Percentiles rank a stretch among this genome's conserved stretches.
These are phyloP conservation scores for Ceratobasidium sp. DNA, from an alignment of 1,284 basidiomycete genomes.

Conservation along the genomic window DNA sequence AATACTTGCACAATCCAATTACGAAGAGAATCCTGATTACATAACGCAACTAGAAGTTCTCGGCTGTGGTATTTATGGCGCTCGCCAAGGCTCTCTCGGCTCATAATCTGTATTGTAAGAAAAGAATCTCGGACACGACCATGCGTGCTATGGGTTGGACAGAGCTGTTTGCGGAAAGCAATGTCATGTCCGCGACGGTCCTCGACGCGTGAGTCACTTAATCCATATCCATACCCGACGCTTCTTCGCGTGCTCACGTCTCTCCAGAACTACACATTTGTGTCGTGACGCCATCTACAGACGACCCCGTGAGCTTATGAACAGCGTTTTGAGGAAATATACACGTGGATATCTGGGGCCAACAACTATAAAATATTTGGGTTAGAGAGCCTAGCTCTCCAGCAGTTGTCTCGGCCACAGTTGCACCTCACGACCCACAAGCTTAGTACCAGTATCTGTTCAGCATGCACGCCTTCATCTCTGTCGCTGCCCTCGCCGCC, in stretches of 20 bases:
- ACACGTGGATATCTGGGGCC: not conserved
- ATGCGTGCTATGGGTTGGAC: no score
- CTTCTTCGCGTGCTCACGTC: slow-evolving; percentile 26
- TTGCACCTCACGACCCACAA: not conserved
- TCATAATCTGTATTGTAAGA: no score
- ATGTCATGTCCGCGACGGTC: slow-evolving; percentile 9
- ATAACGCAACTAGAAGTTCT: no score
- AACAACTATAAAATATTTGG: not conserved
- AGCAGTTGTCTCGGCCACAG: not conserved
- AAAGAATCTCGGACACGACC: no score
- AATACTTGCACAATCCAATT: no score
- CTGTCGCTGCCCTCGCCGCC: no score
- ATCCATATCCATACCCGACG: not conserved
- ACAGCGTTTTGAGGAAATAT: not conserved
- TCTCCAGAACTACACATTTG: not conserved
- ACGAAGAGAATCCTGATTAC: no score
- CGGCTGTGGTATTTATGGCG: no score
- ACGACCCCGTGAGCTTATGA: not conserved
- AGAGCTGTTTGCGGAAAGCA: no score
- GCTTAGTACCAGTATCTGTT: not conserved
- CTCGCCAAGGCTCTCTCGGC: no score
- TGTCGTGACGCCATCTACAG: not conserved
- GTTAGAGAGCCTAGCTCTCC: not conserved
- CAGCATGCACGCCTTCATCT: slow-evolving; percentile 16
- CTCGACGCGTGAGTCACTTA: slow-evolving; percentile 9